phyloP scores from a whole-genome alignment of 495 filamentous ascomycete species.

The Parathielavia appendiculata region DNA sequence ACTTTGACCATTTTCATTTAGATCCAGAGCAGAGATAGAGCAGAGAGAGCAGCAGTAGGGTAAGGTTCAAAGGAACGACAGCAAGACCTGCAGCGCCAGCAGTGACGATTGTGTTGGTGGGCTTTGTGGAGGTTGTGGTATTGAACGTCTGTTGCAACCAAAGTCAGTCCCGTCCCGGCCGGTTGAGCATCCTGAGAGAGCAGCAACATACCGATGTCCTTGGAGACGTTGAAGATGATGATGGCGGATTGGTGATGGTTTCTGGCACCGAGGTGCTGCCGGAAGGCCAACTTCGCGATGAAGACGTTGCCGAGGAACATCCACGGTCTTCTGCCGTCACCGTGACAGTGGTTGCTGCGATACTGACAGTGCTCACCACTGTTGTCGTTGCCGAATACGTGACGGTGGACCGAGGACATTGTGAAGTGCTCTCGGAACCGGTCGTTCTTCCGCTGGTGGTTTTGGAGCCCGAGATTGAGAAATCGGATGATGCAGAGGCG shows the following conservation, averaged over 20 bases:
- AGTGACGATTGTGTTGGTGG: background rate
- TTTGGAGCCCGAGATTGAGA: background rate
- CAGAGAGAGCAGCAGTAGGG: background rate
- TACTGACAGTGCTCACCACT: constrained; percentile 10
- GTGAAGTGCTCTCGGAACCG: background rate
- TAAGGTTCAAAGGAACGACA: background rate
- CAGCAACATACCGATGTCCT: background rate
- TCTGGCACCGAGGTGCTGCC: background rate
- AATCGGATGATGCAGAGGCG: background rate
- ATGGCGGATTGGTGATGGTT: background rate
- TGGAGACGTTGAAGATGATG: background rate
- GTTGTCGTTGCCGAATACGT: constrained; percentile 19
- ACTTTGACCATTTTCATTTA: no score
- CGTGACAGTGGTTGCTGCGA: constrained; percentile 10
- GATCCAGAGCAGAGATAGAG: background rate
- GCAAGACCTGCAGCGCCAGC: background rate
- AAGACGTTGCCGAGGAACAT: background rate
- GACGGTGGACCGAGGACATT: constrained; percentile 8
- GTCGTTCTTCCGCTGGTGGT: background rate
- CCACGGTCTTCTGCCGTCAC: background rate
- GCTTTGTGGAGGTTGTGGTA: no score
- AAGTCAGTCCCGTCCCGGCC: background rate
- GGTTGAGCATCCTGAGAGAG: no score
- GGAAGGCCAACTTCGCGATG: background rate
- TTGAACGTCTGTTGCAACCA: background rate